These are phyloP conservation scores for Acacia pycnantha DNA, from an alignment of 331 rosid species.

Conservation along the genomic window DNA sequence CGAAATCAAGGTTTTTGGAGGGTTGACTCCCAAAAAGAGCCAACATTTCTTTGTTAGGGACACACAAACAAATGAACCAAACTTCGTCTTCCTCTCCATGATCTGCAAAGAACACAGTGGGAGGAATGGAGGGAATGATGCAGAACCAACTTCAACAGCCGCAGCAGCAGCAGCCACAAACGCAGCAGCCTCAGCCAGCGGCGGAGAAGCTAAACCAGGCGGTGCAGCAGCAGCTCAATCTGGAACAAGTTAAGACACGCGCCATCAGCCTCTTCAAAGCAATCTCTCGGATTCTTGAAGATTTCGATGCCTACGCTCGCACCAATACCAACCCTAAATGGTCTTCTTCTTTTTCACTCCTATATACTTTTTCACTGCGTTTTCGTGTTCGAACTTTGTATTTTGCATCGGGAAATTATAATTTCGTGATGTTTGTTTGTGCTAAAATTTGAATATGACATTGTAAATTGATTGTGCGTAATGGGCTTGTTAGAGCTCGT, in stretches of 20 bases:
- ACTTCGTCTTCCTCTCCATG: too few relatives aligned
- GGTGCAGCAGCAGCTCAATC: conserved; percentile 80
- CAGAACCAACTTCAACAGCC: conserved; percentile 43
- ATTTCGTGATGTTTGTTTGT: conserved; percentile 16
- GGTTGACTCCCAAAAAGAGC: neutral
- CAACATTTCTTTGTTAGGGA: neutral
- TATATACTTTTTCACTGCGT: too few relatives aligned
- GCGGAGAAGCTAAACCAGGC: conserved; percentile 79
- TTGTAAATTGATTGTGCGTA: neutral
- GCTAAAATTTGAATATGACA: neutral
- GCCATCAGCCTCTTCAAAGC: conserved; percentile 81
- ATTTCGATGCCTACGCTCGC: conserved; percentile 71
- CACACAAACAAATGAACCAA: too few relatives aligned
- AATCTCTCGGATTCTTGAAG: conserved; percentile 82
- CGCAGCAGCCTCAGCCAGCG: conserved; percentile 30
- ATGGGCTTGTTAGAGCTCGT: neutral
- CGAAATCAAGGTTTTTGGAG: neutral
- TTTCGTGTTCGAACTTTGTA: neutral
- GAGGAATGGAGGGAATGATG: conserved; percentile 43
- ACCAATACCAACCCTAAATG: conserved; percentile 88
- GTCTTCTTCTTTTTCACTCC: conserved; percentile 13
- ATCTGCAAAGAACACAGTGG: neutral
- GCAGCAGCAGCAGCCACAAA: neutral
- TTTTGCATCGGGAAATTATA: neutral
- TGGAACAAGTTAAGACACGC: conserved; percentile 77